Conservation (phyloP, 768 basidiomycete species). For the Macrolepiota dolichaula region DNA sequence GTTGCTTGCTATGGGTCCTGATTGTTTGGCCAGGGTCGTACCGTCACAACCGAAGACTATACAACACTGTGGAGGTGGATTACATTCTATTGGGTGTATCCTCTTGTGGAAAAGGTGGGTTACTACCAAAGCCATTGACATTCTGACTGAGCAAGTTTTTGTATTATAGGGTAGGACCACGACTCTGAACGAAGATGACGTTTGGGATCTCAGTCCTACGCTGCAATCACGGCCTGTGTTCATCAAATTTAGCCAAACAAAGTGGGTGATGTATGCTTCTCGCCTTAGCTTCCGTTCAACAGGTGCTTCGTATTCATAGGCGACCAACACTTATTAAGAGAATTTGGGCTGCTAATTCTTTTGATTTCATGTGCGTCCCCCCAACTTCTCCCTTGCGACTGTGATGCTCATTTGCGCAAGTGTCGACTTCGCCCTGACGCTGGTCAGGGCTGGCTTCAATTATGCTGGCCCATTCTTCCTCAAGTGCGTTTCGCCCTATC, state of each 20-base stretch:
- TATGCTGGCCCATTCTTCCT: conserved; percentile 86
- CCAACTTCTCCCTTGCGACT: background rate
- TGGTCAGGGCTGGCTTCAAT: conserved; percentile 68
- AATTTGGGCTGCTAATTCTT: conserved; percentile 42
- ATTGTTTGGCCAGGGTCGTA: conserved; percentile 36
- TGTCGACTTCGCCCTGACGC: conserved; percentile 65
- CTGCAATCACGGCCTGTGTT: conserved; percentile 67
- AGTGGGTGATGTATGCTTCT: conserved; percentile 25
- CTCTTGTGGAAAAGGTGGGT: conserved; percentile 50
- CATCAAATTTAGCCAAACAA: conserved; percentile 39
- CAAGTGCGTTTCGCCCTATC: conserved; percentile 40
- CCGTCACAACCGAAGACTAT: conserved; percentile 72
- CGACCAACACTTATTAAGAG: conserved; percentile 39
- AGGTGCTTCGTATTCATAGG: conserved; percentile 19
- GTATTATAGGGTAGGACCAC: conserved; percentile 38
- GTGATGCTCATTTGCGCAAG: conserved; percentile 23
- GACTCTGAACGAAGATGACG: conserved; percentile 67
- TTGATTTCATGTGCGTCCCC: conserved; percentile 38
- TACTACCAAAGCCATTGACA: background rate
- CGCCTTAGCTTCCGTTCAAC: background rate
- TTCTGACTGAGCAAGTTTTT: background rate
- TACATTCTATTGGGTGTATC: conserved; percentile 69
- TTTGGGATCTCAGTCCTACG: conserved; percentile 70
- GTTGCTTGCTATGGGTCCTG: background rate
- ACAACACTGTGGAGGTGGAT: conserved; percentile 69